Percentiles rank a stretch among this genome's conserved stretches.
Evolutionary conservation across 2,329 filamentous ascomycete genomes (phyloP).

Genomic region (Alternaria gaisen): DNA sequence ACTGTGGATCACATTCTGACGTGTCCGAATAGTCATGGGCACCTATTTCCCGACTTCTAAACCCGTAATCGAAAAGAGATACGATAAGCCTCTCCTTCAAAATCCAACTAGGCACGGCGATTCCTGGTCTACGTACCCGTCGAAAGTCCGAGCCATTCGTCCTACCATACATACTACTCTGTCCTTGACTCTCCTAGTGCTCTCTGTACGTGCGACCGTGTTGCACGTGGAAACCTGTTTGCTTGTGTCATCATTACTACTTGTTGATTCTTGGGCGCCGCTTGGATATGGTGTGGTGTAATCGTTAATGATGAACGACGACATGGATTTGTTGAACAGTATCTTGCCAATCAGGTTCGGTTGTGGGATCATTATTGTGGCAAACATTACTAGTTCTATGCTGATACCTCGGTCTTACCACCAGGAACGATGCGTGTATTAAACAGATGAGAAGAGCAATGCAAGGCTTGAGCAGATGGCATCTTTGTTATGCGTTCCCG

Average conservation of each 20-base stretch:
- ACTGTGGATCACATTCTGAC: conserved; percentile 40
- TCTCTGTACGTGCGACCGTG: conserved; percentile 1
- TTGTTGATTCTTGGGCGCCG: not conserved
- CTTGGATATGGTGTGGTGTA: conserved; percentile 4
- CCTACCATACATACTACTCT: conserved; percentile 4
- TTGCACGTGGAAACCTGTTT: not conserved
- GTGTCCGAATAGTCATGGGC: conserved; percentile 46
- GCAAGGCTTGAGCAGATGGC: not conserved
- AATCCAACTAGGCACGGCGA: conserved; percentile 16
- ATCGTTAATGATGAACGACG: not conserved
- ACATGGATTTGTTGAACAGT: not conserved
- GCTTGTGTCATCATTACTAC: conserved; percentile 6
- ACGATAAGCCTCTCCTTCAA: conserved; percentile 11
- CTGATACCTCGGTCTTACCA: not conserved
- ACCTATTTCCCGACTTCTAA: conserved; percentile 48
- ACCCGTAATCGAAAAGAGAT: conserved; percentile 12
- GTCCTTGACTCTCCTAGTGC: conserved; percentile 5
- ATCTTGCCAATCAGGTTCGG: not conserved
- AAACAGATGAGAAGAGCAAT: conserved; percentile 4
- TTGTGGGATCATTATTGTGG: not conserved
- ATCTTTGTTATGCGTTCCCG: not conserved
- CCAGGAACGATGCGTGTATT: not conserved
- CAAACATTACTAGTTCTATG: not conserved
- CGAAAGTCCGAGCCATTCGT: conserved; percentile 14
- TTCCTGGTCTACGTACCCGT: conserved; percentile 16